These are phyloP conservation scores for Penicillium frequentans DNA, from an alignment of 2,329 filamentous ascomycete genomes.

Conservation along the genomic window DNA sequence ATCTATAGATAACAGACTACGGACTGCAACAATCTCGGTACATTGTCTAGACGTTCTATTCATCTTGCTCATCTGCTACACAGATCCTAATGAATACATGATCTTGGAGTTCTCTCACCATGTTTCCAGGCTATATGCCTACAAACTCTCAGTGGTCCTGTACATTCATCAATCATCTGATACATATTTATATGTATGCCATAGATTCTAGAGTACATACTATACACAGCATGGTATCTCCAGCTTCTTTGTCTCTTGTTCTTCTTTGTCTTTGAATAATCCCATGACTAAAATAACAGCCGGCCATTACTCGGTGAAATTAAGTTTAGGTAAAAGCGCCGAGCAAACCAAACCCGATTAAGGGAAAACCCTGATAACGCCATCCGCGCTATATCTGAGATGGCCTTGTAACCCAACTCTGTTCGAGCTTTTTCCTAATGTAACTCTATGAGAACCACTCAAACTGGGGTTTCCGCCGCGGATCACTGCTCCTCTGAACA, in stretches of 20 bases:
- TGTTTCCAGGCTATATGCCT: too few relatives aligned
- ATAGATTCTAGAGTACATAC: too few relatives aligned
- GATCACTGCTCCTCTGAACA: background rate
- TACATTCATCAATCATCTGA: too few relatives aligned
- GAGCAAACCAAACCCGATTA: background rate
- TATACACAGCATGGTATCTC: too few relatives aligned
- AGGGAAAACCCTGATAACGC: constrained; percentile 14
- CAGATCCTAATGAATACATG: too few relatives aligned
- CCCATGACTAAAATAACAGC: background rate
- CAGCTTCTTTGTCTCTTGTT: background rate
- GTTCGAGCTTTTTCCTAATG: background rate
- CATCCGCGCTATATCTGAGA: constrained; percentile 15
- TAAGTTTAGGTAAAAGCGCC: background rate
- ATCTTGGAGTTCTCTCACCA: too few relatives aligned
- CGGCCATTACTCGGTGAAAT: background rate
- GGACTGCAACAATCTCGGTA: too few relatives aligned
- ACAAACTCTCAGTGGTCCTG: too few relatives aligned
- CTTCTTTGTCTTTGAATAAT: background rate
- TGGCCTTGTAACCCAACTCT: background rate
- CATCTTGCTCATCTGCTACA: too few relatives aligned
- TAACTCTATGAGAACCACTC: background rate
- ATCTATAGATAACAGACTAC: background rate
- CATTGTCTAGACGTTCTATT: too few relatives aligned
- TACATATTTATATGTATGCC: too few relatives aligned
- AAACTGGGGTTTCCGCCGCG: background rate